These are phyloP conservation scores for Colletotrichum cordylinicola DNA, from an alignment of 2,329 filamentous ascomycete genomes.

Conservation along the genomic window DNA sequence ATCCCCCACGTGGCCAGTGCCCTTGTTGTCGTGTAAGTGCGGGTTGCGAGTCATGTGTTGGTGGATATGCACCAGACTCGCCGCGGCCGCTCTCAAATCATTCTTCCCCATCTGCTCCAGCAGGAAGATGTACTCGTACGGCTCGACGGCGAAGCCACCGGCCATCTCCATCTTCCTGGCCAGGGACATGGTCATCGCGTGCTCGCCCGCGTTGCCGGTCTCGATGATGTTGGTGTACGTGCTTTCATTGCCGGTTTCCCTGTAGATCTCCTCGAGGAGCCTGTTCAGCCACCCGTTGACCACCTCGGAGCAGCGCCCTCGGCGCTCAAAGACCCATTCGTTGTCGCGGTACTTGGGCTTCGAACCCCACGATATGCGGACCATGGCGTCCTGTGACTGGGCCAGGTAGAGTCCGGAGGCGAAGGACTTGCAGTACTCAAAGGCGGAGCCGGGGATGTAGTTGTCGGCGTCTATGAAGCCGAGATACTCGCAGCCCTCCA, in stretches of 20 bases:
- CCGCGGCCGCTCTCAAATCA: neutral
- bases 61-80: neutral
- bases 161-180: slow-evolving; percentile 1
- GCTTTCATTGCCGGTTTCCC: neutral
- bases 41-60: slow-evolving; percentile 8
- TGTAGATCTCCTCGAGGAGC: neutral
- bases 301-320: neutral
- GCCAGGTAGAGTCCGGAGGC: neutral
- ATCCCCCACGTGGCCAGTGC: slow-evolving; percentile 1
- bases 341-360: neutral
- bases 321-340: neutral
- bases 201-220: slow-evolving; percentile 2
- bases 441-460: neutral
- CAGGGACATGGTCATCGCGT: slow-evolving; percentile 1
- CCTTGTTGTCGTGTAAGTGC: slow-evolving; percentile 7
- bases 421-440: slow-evolving; percentile 4
- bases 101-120: neutral
- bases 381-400: neutral
- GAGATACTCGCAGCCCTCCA: neutral
- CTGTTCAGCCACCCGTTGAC: slow-evolving; percentile 2
- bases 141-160: slow-evolving; percentile 1
- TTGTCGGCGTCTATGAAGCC: slow-evolving; percentile 9
- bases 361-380: neutral
- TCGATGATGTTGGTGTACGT: neutral
- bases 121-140: neutral